Evolutionary conservation across 345 rosid genomes (phyloP).

Genomic region (Heritiera littoralis): DNA sequence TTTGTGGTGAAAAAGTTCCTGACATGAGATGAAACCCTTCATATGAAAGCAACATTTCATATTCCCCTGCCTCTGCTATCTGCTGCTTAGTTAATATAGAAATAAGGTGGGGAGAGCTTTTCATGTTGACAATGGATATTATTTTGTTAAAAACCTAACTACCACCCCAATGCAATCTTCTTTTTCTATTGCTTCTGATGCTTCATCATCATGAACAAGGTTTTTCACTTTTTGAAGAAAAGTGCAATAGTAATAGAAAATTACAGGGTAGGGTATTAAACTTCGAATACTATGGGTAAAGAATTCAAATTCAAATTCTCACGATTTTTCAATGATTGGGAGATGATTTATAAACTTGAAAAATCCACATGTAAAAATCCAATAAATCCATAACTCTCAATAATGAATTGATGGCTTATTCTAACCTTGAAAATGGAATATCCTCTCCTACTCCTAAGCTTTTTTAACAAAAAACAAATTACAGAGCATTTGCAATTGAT

Average conservation of each 20-base stretch:
- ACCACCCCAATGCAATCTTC: background rate
- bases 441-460: no score
- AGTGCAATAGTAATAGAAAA: background rate
- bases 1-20: background rate
- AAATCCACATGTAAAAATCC: no score
- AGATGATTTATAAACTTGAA: no score
- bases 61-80: background rate
- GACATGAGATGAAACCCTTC: slow-evolving; percentile 5
- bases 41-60: slow-evolving; percentile 15
- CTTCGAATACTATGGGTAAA: no score
- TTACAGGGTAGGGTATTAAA: no score
- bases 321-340: no score
- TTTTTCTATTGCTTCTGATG: background rate
- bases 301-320: no score
- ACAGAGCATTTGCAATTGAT: background rate
- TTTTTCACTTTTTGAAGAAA: slow-evolving; percentile 5
- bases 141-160: slow-evolving; percentile 5
- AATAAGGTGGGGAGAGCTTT: slow-evolving; percentile 3
- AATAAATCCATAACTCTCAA: no score
- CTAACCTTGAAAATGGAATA: no score
- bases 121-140: background rate
- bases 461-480: background rate
- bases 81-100: background rate
- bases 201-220: background rate
- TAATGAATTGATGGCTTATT: no score